Evolutionary conservation across 306 rosid genomes (phyloP).

Genomic region (Vigna mungo): DNA sequence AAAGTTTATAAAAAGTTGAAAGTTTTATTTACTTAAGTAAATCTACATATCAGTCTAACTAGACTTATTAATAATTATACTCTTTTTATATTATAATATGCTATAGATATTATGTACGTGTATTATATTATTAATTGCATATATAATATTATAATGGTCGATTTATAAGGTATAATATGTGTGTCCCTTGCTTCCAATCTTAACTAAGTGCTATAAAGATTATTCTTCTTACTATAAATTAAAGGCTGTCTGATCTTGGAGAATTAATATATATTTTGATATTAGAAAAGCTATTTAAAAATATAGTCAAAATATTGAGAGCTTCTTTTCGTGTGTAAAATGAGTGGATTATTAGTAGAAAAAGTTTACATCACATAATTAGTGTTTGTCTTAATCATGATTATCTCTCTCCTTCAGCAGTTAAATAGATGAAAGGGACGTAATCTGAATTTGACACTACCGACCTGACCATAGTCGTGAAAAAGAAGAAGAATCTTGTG

Average conservation of each 20-base stretch:
- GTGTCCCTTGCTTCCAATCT: too few species aligned
- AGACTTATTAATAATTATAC: too few species aligned
- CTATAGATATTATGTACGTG: too few species aligned
- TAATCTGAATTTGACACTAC: background rate
- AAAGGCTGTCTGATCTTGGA: background rate
- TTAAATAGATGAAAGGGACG: slow-evolving; percentile 14
- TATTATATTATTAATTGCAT: too few species aligned
- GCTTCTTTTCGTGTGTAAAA: background rate
- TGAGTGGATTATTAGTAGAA: slow-evolving; percentile 32
- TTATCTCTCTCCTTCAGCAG: background rate
- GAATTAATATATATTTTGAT: background rate
- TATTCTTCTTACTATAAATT: background rate
- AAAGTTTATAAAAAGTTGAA: too few species aligned
- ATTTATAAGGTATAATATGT: too few species aligned
- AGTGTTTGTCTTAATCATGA: background rate
- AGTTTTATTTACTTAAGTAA: too few species aligned
- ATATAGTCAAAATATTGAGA: background rate
- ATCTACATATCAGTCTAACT: too few species aligned
- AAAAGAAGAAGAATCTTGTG: slow-evolving; percentile 19
- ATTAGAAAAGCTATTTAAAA: background rate
- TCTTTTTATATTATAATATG: too few species aligned
- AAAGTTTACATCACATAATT: slow-evolving; percentile 3
- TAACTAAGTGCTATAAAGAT: background rate
- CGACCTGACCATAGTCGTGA: background rate
- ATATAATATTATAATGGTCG: too few species aligned